These are phyloP conservation scores for Candida alai DNA, from an alignment of 805 yeast genomes.

Conservation along the genomic window DNA sequence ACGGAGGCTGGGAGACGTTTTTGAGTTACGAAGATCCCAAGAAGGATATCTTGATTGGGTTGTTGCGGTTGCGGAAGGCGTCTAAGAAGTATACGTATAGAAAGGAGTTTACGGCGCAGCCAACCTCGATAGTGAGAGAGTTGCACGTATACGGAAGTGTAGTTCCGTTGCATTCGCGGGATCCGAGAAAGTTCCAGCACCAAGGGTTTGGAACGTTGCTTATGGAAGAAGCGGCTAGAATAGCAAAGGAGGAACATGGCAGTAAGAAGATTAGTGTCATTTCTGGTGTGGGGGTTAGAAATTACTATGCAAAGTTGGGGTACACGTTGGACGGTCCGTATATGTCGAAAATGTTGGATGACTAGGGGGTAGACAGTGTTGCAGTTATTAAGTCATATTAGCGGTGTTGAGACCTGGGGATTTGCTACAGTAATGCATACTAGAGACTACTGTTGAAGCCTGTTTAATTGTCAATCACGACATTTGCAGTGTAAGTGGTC, in stretches of 20 bases:
- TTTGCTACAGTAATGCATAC: too few species aligned
- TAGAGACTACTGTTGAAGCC: too few species aligned
- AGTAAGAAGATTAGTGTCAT: conserved; percentile 88
- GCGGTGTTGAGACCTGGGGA: too few species aligned
- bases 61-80: conserved; percentile 83
- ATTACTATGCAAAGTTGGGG: conserved; percentile 89
- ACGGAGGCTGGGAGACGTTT: conserved; percentile 99
- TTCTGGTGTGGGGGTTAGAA: conserved; percentile 96
- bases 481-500: too few species aligned
- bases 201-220: conserved; percentile 97
- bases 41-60: conserved; percentile 91
- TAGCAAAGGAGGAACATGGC: conserved; percentile 93
- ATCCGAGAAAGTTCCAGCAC: conserved; percentile 97
- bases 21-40: conserved; percentile 94
- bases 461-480: too few species aligned
- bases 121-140: conserved; percentile 93
- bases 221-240: conserved; percentile 98
- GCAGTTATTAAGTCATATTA: background rate
- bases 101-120: conserved; percentile 79
- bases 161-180: conserved; percentile 93
- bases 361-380: conserved; percentile 9
- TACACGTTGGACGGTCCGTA: conserved; percentile 92
- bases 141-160: conserved; percentile 96
- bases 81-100: conserved; percentile 86
- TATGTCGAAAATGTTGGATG: conserved; percentile 65